Evolutionary conservation across 1,284 basidiomycete genomes (phyloP), one percentile per base, ranked within the genome.

Genomic region (Ustilago sp.): DNA sequence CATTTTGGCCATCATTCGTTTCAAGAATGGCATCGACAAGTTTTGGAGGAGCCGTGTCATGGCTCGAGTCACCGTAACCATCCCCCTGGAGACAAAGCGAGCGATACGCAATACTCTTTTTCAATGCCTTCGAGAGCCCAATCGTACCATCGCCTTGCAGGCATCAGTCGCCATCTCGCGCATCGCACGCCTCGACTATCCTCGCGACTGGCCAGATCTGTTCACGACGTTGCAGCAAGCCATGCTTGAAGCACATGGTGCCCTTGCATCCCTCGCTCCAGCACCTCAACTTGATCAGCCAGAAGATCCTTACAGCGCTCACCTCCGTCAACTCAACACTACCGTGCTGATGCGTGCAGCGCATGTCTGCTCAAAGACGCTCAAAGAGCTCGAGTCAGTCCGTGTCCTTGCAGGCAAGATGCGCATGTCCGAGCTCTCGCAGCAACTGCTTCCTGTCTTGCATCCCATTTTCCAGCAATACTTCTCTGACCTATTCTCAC

Each of bases 11-110:
- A 81, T 83, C 64, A 86, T 86, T 36, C 81, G 84, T 23, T 81
- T 86, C 79, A 86, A 86, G 66, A 84, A 86, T 68, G 84, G 82
- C 35, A 74, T 83, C 60, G 75, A 81, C 57, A 83, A 82, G 66
- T 83, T 68, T 59, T 86, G 84, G 84, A 63, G 84, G 7, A 69
- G 71, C 39, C 77, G 84, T 6, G 74, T 85, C 60, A 73, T 82
- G 56, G 69, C 73, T 36, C 71, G 77, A 15, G 69, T 75, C 28
- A 77, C 68, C 23, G 74, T 84, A 59, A 75, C 79, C 54, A 83
- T 86, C 48, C 59, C 70, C 13, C 17, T 69, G 15, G 75, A 82
- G 34, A 65, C 74, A 15, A 85, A 85, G 68, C 77, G 74, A 45
- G 63, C 70, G 17, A 76, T 85, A 7, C 77, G 83, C 6, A 51